These are phyloP conservation scores for Quercus lobata DNA, from an alignment of 331 rosid species.

Conservation along the genomic window DNA sequence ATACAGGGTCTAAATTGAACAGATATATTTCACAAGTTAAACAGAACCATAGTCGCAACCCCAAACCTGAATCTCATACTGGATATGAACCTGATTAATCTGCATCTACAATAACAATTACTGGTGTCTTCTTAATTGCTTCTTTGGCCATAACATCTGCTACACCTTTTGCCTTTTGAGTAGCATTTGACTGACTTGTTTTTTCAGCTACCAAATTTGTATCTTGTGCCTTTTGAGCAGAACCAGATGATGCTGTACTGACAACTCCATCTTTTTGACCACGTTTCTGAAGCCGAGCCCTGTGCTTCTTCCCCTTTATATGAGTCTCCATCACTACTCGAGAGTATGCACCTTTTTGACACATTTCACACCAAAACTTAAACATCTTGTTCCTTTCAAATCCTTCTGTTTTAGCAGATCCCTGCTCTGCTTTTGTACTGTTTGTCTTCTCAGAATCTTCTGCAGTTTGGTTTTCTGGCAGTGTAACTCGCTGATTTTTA, in stretches of 20 bases:
- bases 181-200: neutral
- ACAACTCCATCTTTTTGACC: neutral
- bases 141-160: neutral
- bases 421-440: neutral
- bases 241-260: neutral
- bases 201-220: neutral
- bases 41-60: neutral
- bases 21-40: neutral
- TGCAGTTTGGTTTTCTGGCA: slow-evolving; percentile 14
- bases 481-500: neutral
- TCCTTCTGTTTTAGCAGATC: neutral
- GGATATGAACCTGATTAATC: neutral
- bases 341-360: slow-evolving; percentile 32
- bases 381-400: neutral
- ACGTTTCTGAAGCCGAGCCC: slow-evolving; percentile 2
- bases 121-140: slow-evolving; percentile 3
- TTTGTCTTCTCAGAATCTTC: slow-evolving; percentile 6
- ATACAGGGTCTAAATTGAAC: neutral
- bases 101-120: slow-evolving; percentile 1
- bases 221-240: slow-evolving; percentile 13
- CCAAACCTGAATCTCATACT: neutral
- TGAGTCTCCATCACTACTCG: slow-evolving; percentile 38
- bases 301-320: slow-evolving; percentile 46
- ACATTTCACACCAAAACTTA: slow-evolving; percentile 44
- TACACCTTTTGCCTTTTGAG: neutral